phyloP scores from a whole-genome alignment of 2,329 filamentous ascomycete genomes.

The Cryoendolithus antarcticus region DNA sequence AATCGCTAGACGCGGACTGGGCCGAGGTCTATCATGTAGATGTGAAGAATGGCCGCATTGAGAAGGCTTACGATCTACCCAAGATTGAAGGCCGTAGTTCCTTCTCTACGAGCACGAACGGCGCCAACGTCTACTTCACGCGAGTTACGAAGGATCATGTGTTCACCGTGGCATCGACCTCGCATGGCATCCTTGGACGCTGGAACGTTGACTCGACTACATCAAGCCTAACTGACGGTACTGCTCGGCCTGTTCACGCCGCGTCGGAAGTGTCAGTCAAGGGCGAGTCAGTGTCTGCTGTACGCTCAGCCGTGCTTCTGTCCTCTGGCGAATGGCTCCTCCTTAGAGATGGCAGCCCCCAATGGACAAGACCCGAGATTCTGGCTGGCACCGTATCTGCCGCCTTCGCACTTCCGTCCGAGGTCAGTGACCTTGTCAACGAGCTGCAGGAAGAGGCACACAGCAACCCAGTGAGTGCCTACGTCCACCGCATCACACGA shows the following conservation, averaged over 20 bases:
- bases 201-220: slow-evolving; percentile 46
- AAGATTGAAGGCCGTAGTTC: slow-evolving; percentile 56
- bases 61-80: slow-evolving; percentile 71
- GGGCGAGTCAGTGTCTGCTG: slow-evolving; percentile 54
- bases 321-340: slow-evolving; percentile 65
- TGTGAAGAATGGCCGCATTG: slow-evolving; percentile 53
- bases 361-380: slow-evolving; percentile 73
- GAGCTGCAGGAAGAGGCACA: slow-evolving; percentile 79
- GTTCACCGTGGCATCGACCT: slow-evolving; percentile 60
- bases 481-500: slow-evolving; percentile 71
- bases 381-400: slow-evolving; percentile 70
- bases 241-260: slow-evolving; percentile 44
- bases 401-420: slow-evolving; percentile 55
- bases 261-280: slow-evolving; percentile 75
- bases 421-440: slow-evolving; percentile 60
- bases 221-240: slow-evolving; percentile 11
- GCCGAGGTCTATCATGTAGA: slow-evolving; percentile 80
- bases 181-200: slow-evolving; percentile 60
- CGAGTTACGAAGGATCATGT: slow-evolving; percentile 66
- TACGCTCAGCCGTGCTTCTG: slow-evolving; percentile 60
- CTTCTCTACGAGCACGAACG: slow-evolving; percentile 65
- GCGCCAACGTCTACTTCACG: slow-evolving; percentile 79
- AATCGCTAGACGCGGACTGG: slow-evolving; percentile 58
- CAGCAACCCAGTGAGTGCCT: slow-evolving; percentile 67
- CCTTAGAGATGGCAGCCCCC: slow-evolving; percentile 65